phyloP scores from a whole-genome alignment of 2,329 filamentous ascomycete species.

The Xylariales sp. region DNA sequence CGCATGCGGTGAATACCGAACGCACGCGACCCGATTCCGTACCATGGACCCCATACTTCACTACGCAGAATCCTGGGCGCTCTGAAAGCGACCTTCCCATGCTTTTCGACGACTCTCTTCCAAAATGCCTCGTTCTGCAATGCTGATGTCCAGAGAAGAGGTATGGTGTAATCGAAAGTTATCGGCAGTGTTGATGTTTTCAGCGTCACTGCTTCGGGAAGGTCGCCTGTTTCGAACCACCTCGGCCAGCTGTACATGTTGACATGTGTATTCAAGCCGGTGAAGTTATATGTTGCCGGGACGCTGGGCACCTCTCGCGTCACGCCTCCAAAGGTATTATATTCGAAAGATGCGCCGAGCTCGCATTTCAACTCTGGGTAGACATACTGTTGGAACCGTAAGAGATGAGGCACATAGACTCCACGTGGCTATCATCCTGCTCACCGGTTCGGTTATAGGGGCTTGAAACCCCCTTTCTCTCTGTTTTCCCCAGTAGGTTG shows the following conservation, averaged over 20 bases:
- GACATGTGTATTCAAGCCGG: background rate
- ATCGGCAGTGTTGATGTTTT: background rate
- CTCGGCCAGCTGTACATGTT: background rate
- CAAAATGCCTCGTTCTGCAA: constrained; percentile 1
- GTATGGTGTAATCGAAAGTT: background rate
- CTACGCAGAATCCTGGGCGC: background rate
- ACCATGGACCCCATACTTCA: background rate
- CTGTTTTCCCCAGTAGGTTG: background rate
- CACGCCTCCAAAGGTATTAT: background rate
- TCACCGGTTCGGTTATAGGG: background rate
- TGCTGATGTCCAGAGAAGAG: background rate
- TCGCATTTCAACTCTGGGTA: background rate
- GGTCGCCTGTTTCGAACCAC: background rate
- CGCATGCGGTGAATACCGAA: background rate
- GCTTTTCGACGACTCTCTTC: background rate
- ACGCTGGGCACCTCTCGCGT: background rate
- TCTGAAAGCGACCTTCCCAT: background rate
- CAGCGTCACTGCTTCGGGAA: background rate
- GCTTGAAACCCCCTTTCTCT: background rate
- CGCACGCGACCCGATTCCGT: background rate
- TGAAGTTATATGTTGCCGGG: background rate
- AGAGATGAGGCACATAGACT: no score
- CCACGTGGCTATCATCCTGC: no score
- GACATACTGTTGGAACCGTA: constrained; percentile 3
- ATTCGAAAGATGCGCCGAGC: constrained; percentile 3